Conservation (phyloP, 2,329 filamentous ascomycete genomes). For the Mycosphaerella arachidis region DNA sequence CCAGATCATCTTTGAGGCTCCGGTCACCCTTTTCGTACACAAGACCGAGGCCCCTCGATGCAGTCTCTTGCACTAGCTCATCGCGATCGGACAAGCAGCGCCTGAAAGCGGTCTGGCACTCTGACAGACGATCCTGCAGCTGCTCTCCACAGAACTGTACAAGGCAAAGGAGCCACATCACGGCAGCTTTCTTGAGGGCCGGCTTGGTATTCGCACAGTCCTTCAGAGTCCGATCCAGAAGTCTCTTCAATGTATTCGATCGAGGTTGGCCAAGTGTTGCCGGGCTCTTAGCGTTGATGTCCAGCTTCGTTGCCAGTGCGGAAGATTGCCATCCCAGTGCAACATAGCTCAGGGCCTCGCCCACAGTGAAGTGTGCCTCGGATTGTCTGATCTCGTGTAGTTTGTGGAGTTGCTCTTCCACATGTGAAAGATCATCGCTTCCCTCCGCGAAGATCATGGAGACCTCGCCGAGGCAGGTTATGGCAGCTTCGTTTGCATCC, state of each 20-base stretch:
- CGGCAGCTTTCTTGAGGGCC: conserved; percentile 81
- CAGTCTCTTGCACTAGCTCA: conserved; percentile 92
- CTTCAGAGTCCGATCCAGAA: conserved; percentile 67
- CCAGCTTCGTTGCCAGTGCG: conserved; percentile 67
- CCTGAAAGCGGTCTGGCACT: conserved; percentile 84
- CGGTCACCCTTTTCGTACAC: conserved; percentile 91
- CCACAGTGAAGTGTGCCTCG: conserved; percentile 85
- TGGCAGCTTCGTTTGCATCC: conserved; percentile 75
- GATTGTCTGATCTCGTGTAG: conserved; percentile 80
- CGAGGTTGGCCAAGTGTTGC: conserved; percentile 35
- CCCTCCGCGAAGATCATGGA: conserved; percentile 57
- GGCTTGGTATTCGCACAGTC: conserved; percentile 84
- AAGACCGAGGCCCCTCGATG: conserved; percentile 81
- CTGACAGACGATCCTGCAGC: conserved; percentile 69
- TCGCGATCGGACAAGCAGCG: conserved; percentile 80
- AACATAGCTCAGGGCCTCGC: conserved; percentile 77
- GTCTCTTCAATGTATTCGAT: conserved; percentile 43
- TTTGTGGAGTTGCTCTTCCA: conserved; percentile 66
- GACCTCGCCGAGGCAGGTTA: conserved; percentile 73
- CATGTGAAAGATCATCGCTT: conserved; percentile 44
- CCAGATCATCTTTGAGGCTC: conserved; percentile 72
- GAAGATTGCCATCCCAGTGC: conserved; percentile 79
- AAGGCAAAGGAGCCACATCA: conserved; percentile 89
- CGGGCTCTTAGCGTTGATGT: conserved; percentile 56
- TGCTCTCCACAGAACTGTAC: conserved; percentile 85